Percentiles rank a stretch among this genome's conserved stretches.
These are phyloP conservation scores for Globisporangium takayamanum DNA, from an alignment of 352 stramenopile species.

Conservation along the genomic window DNA sequence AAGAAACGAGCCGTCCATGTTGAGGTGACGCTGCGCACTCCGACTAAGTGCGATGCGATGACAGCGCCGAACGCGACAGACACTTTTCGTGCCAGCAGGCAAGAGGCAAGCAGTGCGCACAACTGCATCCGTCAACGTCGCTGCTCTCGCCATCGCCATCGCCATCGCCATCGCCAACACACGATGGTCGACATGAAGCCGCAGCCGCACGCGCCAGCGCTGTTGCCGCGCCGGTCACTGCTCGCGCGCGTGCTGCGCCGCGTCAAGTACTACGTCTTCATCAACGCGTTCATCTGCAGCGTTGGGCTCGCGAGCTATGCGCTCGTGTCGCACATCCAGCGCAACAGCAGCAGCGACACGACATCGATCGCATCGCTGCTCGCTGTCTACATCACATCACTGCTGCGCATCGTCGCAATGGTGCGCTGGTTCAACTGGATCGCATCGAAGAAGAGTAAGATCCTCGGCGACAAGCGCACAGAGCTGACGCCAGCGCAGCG, in stretches of 20 bases:
- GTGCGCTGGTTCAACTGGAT: conserved; percentile 81
- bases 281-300: conserved; percentile 77
- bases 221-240: not conserved
- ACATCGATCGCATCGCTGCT: conserved; percentile 3
- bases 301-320: conserved; percentile 31
- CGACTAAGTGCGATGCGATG: conserved; percentile 4
- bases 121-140: no score
- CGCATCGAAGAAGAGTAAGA: conserved; percentile 56
- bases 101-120: not conserved
- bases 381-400: conserved; percentile 32
- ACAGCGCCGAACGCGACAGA: no score
- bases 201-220: not conserved
- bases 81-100: no score
- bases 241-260: conserved; percentile 30
- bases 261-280: conserved; percentile 74
- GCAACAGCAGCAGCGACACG: not conserved
- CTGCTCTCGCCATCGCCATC: no score
- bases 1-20: no score
- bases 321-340: conserved; percentile 11
- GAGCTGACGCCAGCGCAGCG: conserved; percentile 35
- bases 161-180: not conserved
- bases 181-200: conserved; percentile 1
- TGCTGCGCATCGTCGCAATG: conserved; percentile 55
- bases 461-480: conserved; percentile 53
- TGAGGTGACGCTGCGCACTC: not conserved